These are phyloP conservation scores for Aspergillus pseudoviridinutans DNA, from an alignment of 2,329 filamentous ascomycete species.

Conservation along the genomic window DNA sequence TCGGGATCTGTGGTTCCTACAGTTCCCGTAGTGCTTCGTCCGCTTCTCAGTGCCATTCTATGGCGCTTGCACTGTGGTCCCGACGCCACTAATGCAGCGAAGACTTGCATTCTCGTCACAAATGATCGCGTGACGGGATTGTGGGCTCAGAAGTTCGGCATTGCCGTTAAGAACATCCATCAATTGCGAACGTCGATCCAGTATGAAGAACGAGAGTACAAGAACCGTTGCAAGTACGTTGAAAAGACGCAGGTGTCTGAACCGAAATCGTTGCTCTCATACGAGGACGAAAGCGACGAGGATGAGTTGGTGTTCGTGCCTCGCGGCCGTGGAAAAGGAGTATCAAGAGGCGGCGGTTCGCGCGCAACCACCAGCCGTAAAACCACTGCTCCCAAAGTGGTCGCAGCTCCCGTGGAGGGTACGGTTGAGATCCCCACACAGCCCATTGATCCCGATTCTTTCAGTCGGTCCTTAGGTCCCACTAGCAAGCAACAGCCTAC, in stretches of 20 bases:
- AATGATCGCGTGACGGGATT: conserved; percentile 42
- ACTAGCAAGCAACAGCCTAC: conserved; percentile 23
- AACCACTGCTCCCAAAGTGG: conserved; percentile 21
- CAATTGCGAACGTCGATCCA: conserved; percentile 46
- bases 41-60: conserved; percentile 42
- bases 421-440: conserved; percentile 42
- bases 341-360: conserved; percentile 22
- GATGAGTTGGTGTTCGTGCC: conserved; percentile 47
- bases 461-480: conserved; percentile 39
- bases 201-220: conserved; percentile 44
- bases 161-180: conserved; percentile 46
- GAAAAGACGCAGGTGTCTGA: conserved; percentile 41
- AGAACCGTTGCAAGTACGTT: conserved; percentile 43
- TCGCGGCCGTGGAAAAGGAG: conserved; percentile 37
- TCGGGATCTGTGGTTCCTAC: conserved; percentile 34
- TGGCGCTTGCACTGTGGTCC: conserved; percentile 42
- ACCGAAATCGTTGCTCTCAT: conserved; percentile 43
- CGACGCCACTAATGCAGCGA: conserved; percentile 29
- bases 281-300: conserved; percentile 47
- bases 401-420: conserved; percentile 23
- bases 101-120: conserved; percentile 41
- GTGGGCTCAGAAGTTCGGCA: conserved; percentile 47
- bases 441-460: conserved; percentile 48
- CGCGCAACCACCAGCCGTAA: conserved; percentile 30
- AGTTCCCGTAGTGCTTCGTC: conserved; percentile 39